These are phyloP conservation scores for Kodamaea alishanica DNA, from an alignment of 1,139 yeast species.

Conservation along the genomic window DNA sequence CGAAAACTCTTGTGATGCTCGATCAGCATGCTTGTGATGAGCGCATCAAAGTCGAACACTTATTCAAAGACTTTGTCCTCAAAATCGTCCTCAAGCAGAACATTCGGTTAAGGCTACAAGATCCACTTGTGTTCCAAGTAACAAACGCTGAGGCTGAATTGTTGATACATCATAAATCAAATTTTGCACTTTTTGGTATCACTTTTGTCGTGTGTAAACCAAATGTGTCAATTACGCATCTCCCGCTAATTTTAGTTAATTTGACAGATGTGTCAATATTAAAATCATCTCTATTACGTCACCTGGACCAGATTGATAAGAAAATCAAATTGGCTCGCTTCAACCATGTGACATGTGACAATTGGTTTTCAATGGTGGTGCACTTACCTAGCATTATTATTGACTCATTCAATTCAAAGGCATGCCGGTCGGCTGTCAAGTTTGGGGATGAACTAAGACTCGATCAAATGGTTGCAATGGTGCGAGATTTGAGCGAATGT, in stretches of 20 bases:
- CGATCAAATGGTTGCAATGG: slow-evolving; percentile 42
- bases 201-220: slow-evolving; percentile 14
- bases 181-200: slow-evolving; percentile 38
- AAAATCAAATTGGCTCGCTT: slow-evolving; percentile 17
- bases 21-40: slow-evolving; percentile 87
- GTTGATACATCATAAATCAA: slow-evolving; percentile 24
- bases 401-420: slow-evolving; percentile 54
- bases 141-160: slow-evolving; percentile 26
- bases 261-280: slow-evolving; percentile 11
- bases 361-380: slow-evolving; percentile 14
- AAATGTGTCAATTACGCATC: slow-evolving; percentile 25
- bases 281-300: slow-evolving; percentile 36
- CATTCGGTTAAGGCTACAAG: slow-evolving; percentile 12
- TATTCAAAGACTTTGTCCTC: slow-evolving; percentile 33
- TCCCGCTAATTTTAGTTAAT: slow-evolving; percentile 38
- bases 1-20: slow-evolving; percentile 33
- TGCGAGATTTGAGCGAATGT: slow-evolving; percentile 46
- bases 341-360: slow-evolving; percentile 4
- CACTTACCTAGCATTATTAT: slow-evolving; percentile 47
- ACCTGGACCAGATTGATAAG: slow-evolving; percentile 37
- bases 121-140: slow-evolving; percentile 19
- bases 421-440: slow-evolving; percentile 71
- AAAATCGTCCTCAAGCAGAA: slow-evolving; percentile 9
- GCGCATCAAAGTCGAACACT: slow-evolving; percentile 52
- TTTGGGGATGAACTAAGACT: slow-evolving; percentile 57